Base-by-base conservation (phyloP, 345 rosid species). In the Populus alba region DNA sequence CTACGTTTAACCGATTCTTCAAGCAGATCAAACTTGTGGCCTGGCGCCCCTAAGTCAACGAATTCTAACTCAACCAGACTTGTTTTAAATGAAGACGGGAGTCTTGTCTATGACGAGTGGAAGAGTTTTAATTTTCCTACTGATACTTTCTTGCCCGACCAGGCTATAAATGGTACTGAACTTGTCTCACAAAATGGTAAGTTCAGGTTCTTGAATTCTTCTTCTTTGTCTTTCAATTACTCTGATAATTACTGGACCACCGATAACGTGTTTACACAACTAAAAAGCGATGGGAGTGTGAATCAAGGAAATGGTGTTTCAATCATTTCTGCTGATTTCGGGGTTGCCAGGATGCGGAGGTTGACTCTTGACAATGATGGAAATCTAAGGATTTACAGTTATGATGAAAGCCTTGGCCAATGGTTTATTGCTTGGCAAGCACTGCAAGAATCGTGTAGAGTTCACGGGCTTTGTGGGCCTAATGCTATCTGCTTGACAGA, bases 371-470 rank as follows among this genome's bases (percentile, higher is more conserved):
- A 71, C 38, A 59, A 86, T 38, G 92, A 89, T 75, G 95, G 92
- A 4, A 86, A 87, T 82, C 78, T 91, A 11, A 84, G 80, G 45
- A 59, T 89, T 27, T 83, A 84, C 53, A 88, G 91, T 66, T 83
- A 66, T 31, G 83, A 83, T 75, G 13, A 45, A 13, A 51, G 18
- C 7, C 0, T 0, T 4, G 38, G 38, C 9, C 5, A 27, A 4
- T 89, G 92, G 90, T 62, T 72, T 4, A 59, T 70, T 25, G 89
- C 86, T 67, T 89, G 92, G 95, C 86, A 84, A 77, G 89, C 92
- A 12, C 35, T 81, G 7, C 87, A 85, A 68, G 91, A 91, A 72
- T 51, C 85, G 20, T 91, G 92, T 81, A 33, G 22, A 65, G 77
- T 87, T 73, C 86, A 80, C 25, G 92, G 90, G 10, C 5, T 76